Evolutionary conservation across 208 protist genomes (phyloP).

Genomic region (Trypanosoma melophagium): DNA sequence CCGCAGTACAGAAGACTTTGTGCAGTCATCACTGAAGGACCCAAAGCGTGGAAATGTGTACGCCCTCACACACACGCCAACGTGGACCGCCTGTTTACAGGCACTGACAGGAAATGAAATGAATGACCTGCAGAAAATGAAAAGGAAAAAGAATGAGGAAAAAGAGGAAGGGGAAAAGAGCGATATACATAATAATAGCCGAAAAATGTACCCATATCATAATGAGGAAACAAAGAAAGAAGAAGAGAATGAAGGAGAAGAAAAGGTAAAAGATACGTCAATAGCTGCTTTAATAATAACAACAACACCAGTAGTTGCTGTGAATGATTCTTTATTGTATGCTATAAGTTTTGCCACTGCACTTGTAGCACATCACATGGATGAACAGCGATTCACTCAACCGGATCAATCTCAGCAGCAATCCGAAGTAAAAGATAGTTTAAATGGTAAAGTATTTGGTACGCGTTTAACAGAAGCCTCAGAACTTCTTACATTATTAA

Average conservation of each 20-base stretch:
- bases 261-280: constrained; percentile 3
- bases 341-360: constrained; percentile 70
- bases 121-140: not conserved
- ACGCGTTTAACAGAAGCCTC: constrained; percentile 12
- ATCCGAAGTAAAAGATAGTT: not conserved
- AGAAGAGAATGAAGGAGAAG: not conserved
- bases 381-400: constrained; percentile 20
- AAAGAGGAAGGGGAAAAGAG: constrained; percentile 1
- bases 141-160: constrained; percentile 1
- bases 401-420: constrained; percentile 1
- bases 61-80: constrained; percentile 75
- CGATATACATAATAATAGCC: not conserved
- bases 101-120: constrained; percentile 8
- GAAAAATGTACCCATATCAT: no score
- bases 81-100: constrained; percentile 57
- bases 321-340: constrained; percentile 76
- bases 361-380: constrained; percentile 59
- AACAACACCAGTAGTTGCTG: constrained; percentile 11
- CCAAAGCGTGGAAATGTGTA: constrained; percentile 69
- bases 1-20: constrained; percentile 65
- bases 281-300: constrained; percentile 1
- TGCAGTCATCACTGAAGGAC: constrained; percentile 72
- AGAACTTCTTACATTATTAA: constrained; percentile 37
- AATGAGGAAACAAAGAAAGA: no score
- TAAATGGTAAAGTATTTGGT: constrained; percentile 15